phyloP scores from a whole-genome alignment of 1,284 basidiomycete genomes.

The Pholiota adiposa region DNA sequence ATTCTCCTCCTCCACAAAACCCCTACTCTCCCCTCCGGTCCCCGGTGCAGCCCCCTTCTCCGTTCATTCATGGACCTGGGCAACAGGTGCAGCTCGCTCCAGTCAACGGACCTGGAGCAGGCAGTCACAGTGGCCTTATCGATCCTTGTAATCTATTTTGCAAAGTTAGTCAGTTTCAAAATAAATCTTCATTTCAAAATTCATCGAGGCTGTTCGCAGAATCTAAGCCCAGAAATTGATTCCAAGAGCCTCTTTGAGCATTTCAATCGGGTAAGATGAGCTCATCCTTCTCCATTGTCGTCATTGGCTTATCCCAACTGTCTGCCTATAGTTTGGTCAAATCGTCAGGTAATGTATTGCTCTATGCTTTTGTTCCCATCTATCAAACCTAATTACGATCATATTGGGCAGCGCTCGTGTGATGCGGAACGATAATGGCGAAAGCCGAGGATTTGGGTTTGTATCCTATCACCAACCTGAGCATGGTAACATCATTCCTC shows the following conservation, averaged over 20 bases:
- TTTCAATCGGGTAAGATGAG: slow-evolving; percentile 70
- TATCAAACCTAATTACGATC: not conserved
- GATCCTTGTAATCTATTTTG: slow-evolving; percentile 93
- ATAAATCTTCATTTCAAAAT: not conserved
- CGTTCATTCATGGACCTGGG: slow-evolving; percentile 85
- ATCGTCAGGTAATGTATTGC: slow-evolving; percentile 71
- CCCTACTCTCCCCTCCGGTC: slow-evolving; percentile 42
- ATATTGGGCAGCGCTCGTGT: slow-evolving; percentile 77
- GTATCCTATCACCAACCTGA: slow-evolving; percentile 87
- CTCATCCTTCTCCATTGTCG: slow-evolving; percentile 1
- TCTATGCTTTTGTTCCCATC: not conserved
- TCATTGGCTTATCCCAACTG: slow-evolving; percentile 3
- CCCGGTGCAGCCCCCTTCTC: slow-evolving; percentile 30
- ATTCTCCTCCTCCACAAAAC: slow-evolving; percentile 61
- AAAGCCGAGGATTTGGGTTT: slow-evolving; percentile 94
- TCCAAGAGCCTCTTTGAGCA: slow-evolving; percentile 82
- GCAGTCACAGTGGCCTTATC: slow-evolving; percentile 82
- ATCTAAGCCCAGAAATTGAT: slow-evolving; percentile 83
- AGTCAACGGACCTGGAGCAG: slow-evolving; percentile 69
- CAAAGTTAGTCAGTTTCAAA: slow-evolving; percentile 56
- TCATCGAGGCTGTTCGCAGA: slow-evolving; percentile 47
- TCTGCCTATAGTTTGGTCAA: slow-evolving; percentile 66
- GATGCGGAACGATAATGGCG: slow-evolving; percentile 87
- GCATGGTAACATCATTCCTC: slow-evolving; percentile 59
- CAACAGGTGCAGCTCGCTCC: slow-evolving; percentile 89